These are phyloP conservation scores for Wickerhamiella dianesei DNA, from an alignment of 805 yeast genomes.

Conservation along the genomic window DNA sequence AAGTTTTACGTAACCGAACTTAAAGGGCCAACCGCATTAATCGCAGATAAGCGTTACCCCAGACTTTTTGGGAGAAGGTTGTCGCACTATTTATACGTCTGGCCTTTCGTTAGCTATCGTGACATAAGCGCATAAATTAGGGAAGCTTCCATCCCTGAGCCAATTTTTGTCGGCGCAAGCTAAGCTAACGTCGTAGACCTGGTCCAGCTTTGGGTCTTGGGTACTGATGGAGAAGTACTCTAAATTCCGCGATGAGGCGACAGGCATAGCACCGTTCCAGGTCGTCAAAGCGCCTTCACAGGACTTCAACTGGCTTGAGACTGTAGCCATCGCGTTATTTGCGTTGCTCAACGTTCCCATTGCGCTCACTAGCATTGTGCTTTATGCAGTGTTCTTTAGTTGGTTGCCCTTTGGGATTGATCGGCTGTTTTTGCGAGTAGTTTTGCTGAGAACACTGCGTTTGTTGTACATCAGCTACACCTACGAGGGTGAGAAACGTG, in stretches of 20 bases:
- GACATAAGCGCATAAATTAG: no score
- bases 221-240: constrained; percentile 71
- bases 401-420: constrained; percentile 8
- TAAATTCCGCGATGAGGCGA: constrained; percentile 73
- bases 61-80: no score
- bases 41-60: background rate
- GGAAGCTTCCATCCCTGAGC: no score
- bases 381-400: constrained; percentile 6
- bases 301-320: background rate
- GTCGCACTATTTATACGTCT: no score
- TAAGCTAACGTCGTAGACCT: no score
- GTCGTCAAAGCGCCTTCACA: constrained; percentile 27
- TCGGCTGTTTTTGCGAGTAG: constrained; percentile 5
- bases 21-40: background rate
- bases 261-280: constrained; percentile 81
- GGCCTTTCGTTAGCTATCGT: no score
- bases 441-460: constrained; percentile 12
- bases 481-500: constrained; percentile 37
- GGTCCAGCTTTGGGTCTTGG: no score
- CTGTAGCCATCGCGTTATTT: constrained; percentile 37
- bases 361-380: constrained; percentile 52
- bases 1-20: background rate
- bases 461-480: constrained; percentile 21
- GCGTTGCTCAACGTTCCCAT: constrained; percentile 75
- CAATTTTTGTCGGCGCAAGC: no score